Base-by-base conservation (phyloP, 768 basidiomycete genomes). In the Suillus brevipes region DNA sequence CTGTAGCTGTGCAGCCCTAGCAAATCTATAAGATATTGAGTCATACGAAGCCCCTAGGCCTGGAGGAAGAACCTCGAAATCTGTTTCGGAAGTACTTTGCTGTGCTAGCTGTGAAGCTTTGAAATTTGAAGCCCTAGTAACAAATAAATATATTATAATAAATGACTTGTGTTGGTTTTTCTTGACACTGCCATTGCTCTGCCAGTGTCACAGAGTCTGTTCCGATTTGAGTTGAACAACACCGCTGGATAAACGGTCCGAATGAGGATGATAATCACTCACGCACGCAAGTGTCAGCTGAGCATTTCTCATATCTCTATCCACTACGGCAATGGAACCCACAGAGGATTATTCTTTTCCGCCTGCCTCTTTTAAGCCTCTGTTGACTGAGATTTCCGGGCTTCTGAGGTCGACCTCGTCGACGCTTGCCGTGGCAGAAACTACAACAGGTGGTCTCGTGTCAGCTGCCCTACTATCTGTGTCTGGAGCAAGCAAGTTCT, bases 401-500 rank as follows among this genome's bases (percentile, higher is more conserved):
- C 50, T 69, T 52, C 59, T 71, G n/a, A 69, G 23, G 36, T 62
- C 60, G 16, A 61, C 53, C 18, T 62, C 66, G 10, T 61, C 66
- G 25, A 71, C 70, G 2, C 63, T 71, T 8, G 64, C 68, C 14
- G 66, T 71, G 20, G 67, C 67, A 58, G 70, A 71, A 64, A 71
- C 70, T 28, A 63, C 68, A 13, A 47, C 70, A 34, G 70, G 70
- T 31, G 70, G 70, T 28, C 67, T 71, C 20, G 63, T 71, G 52
- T 71, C 70, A 37, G 70, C 68, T 34, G 34, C 67, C 14, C 61
- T 71, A 0, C 62, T 71, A 9, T 68, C 70, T 2, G 62, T 71
- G 1, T 52, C 70, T 23, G 70, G 70, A 18, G 70, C 70, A 10
- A 71, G 70, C 42, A 61, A 61, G 38, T 71, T 56, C 40, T 71